Evolutionary conservation across 495 filamentous ascomycete species (phyloP), one percentile per base, ranked within the genome.

Genomic region (Entonaema liquescens): DNA sequence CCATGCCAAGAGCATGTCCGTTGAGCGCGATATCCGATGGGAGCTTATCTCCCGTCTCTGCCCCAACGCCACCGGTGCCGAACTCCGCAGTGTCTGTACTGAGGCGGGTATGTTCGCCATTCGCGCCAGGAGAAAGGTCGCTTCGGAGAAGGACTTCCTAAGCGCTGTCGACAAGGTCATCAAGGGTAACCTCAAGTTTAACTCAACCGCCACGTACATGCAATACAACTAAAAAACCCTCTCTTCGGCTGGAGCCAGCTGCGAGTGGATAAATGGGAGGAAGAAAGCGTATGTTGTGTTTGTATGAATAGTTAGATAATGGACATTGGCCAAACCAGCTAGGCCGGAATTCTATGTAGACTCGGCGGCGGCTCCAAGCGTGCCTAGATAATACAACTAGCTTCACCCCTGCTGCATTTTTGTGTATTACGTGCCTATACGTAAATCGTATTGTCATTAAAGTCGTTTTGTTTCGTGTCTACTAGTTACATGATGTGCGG

Each of bases 71-170:
- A 99, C 95, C 9, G 95, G 95, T 78, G 95, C 95, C 38, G 95
- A 99, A 83, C 82, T 99, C 74, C 85, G 88, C 76, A 95, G 93
- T 83, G 95, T 99, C 65, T 97, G 95, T 71, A 99, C 95, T n/a
- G 95, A 99, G 84, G 95, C 95, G 9, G 95, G 95, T 69, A 98
- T 99, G 96, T 99, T 97, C 79, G 96, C 95, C 49, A 98, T 99
- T 75, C 89, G 95, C 57, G 95, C 96, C 38, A 85, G 95, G 79
- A 90, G 95, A 78, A 99, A 99, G 92, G 94, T 99, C 11, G 95
- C 95, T 4, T 95, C 94, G 21, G 95, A 99, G 89, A 99, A 99
- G 88, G 95, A 99, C 84, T 99, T 99, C 83, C 85, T 99, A 79
- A 91, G 91, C 19, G 94, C 95, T 15, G 95, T 99, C 65, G 95